Evolutionary conservation across 1,284 basidiomycete species (phyloP).

Genomic region (Ustilago vetiveriae): DNA sequence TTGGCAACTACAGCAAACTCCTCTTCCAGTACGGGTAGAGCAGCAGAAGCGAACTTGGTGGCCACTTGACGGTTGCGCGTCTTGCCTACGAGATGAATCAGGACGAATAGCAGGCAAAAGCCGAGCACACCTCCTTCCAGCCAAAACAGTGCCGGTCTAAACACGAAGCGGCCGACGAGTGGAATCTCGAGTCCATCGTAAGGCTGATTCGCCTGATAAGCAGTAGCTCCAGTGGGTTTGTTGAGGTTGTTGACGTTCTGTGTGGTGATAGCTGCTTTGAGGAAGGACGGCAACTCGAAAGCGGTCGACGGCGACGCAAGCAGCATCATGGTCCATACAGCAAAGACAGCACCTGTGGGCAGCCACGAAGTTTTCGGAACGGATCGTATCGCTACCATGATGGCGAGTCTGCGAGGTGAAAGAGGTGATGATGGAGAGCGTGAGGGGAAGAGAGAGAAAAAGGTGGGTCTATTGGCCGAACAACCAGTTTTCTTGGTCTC

Average conservation of each 20-base stretch:
- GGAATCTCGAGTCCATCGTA: slow-evolving; percentile 42
- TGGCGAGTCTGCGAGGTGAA: background rate
- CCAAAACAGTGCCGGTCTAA: slow-evolving; percentile 50
- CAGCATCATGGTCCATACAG: slow-evolving; percentile 39
- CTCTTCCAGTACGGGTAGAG: slow-evolving; percentile 40
- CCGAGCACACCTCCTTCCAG: slow-evolving; percentile 48
- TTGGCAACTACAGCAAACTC: slow-evolving; percentile 56
- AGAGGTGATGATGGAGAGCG: slow-evolving; percentile 4
- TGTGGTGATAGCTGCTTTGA: slow-evolving; percentile 1
- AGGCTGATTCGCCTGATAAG: slow-evolving; percentile 40
- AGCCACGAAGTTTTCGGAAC: slow-evolving; percentile 2
- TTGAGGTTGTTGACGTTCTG: slow-evolving; percentile 11
- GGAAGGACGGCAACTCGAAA: slow-evolving; percentile 37
- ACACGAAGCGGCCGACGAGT: slow-evolving; percentile 36
- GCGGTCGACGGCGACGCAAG: slow-evolving; percentile 35
- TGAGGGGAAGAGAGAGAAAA: too few relatives aligned
- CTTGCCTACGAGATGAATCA: slow-evolving; percentile 54
- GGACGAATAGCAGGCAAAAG: slow-evolving; percentile 46
- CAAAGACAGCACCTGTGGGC: slow-evolving; percentile 34
- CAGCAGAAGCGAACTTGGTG: slow-evolving; percentile 32
- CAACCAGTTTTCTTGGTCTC: too few relatives aligned
- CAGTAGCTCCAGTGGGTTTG: slow-evolving; percentile 32
- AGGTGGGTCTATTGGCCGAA: too few relatives aligned
- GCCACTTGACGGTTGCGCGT: slow-evolving; percentile 49
- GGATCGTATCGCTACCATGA: slow-evolving; percentile 19